Base-by-base conservation (phyloP, 2,329 filamentous ascomycete genomes). In the Cordyceps cateniannulata region DNA sequence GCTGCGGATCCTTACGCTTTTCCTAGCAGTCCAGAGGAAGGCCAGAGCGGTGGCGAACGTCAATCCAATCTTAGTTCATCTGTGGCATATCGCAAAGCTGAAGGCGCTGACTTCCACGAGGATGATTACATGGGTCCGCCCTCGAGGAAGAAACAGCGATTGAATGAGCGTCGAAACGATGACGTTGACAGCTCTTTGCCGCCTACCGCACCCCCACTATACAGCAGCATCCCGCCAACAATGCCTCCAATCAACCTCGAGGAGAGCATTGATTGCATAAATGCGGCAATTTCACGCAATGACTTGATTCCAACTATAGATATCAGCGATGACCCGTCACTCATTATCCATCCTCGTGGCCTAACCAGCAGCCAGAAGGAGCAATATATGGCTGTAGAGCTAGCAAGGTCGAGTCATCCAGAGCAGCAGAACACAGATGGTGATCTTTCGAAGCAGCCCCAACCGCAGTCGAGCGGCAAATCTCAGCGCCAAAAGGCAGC, bases 1-100 rank as follows among this genome's bases (percentile, higher is more conserved):
- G 16, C 24, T 3, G 66, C 65, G 27, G 76, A 78, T 56, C 66
- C 69, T 8, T 81, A 77, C 74, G 78, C 79, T 42, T 72, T 81
- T 3, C 77, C 78, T 0, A 76, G 73, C 63, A 80, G 77, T 49
- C 73, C 76, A 6, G 73, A 72, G 27, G 66, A 66, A 35, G 63
- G 49, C 6, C 50, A 54, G 48, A 48, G 44, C 42, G 35, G 24
- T 50, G 16, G 8, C 32, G 27, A 24, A 16, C 55, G 20, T 22
- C 42, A 40, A 3, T 3, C 25, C 5, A 16, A 49, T 18, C 7
- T 10, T 2, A 16, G 18, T 24, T 25, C 25, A 5, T 49, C 44
- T 42, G 8, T n/a, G 9, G n/a, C 20, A 12, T 38, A 45, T 53
- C 18, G 22, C 27, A 35, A 35, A n/a, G 29, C 24, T 49, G 18